These are phyloP conservation scores for Talaromyces adpressus DNA, from an alignment of 495 filamentous ascomycete species.

Conservation along the genomic window DNA sequence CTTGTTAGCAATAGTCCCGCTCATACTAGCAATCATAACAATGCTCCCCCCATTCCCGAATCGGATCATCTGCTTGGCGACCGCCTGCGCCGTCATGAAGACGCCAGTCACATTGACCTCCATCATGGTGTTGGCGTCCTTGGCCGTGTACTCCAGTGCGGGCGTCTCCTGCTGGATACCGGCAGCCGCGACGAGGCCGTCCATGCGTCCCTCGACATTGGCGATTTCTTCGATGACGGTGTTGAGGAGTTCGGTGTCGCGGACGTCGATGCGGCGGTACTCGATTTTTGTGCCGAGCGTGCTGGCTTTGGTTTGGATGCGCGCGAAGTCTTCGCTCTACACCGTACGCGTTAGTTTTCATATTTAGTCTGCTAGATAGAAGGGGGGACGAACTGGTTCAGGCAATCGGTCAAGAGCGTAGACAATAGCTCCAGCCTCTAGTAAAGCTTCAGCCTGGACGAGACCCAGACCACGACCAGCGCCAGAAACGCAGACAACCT, in stretches of 20 bases:
- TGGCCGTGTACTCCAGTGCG: constrained; percentile 60
- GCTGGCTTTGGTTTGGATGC: constrained; percentile 55
- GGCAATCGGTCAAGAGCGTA: constrained; percentile 40
- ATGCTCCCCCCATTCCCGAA: constrained; percentile 68
- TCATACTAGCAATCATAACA: constrained; percentile 69
- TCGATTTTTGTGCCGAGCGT: constrained; percentile 59
- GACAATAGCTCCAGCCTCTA: constrained; percentile 69
- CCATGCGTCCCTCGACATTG: constrained; percentile 61
- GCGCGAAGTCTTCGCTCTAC: constrained; percentile 51
- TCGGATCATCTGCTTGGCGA: constrained; percentile 68
- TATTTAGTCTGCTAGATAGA: background rate
- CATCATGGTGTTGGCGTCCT: constrained; percentile 65
- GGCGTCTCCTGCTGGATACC: constrained; percentile 65
- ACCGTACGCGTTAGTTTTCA: constrained; percentile 17
- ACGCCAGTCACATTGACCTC: constrained; percentile 71
- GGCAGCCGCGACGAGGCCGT: constrained; percentile 71
- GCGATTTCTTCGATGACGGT: constrained; percentile 61
- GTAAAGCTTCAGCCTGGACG: constrained; percentile 69
- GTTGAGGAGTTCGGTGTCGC: constrained; percentile 64
- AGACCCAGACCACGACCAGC: constrained; percentile 74
- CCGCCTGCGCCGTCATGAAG: constrained; percentile 66
- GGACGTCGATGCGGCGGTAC: constrained; percentile 81
- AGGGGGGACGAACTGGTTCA: constrained; percentile 31
- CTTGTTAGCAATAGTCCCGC: constrained; percentile 60
- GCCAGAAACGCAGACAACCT: constrained; percentile 72